Evolutionary conservation across 2,329 filamentous ascomycete genomes (phyloP), one percentile per base, ranked within the genome.

Genomic region (Calonectria hongkongensis): DNA sequence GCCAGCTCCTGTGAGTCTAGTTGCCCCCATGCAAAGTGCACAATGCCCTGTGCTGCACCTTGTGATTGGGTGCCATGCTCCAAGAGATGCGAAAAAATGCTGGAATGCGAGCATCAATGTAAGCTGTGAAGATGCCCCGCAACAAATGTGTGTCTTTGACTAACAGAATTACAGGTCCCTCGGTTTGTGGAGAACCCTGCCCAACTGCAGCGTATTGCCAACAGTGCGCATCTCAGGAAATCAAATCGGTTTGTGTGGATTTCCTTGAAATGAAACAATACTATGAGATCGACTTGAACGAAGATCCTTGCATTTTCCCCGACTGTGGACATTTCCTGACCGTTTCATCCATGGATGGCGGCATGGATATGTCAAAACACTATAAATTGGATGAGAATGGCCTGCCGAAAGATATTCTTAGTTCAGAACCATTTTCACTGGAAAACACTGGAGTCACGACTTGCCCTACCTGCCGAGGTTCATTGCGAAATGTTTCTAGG

Each of bases 61-160:
- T 95, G 93, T 79, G 86, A 93, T 74, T 88, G 90, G 83, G 78
- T 94, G 0, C 93, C 93, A 1, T 95, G 93, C 79, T 89, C 88
- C 1, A 81, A 83, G 1, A 15, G 54, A 18, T 60, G 54, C 7
- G 54, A 41, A n/a, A 41, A 60, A 41, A 5, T 60, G 36, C 27
- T 60, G 33, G 54, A 18, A 18, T 60, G 54, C 18, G 33, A 13
- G 13, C 54, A 60, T 60, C 54, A 16, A 60, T 60, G 54, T 60
- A 41, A 60, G 54, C 41, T 27, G n/a, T 10, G 1, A 41, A 27
- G 1, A 18, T 41, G 30, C 36, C 15, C 4, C 9, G 3, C n/a
- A 27, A 9, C 21, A 2, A 2, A 27, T 4, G 8, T 21, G 21
- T 12, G n/a, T 54, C 18, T 41, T 51, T 60, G 36, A 25, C 54